These are phyloP conservation scores for Phytophthora pinifolia DNA, from an alignment of 352 stramenopile genomes.

Conservation along the genomic window DNA sequence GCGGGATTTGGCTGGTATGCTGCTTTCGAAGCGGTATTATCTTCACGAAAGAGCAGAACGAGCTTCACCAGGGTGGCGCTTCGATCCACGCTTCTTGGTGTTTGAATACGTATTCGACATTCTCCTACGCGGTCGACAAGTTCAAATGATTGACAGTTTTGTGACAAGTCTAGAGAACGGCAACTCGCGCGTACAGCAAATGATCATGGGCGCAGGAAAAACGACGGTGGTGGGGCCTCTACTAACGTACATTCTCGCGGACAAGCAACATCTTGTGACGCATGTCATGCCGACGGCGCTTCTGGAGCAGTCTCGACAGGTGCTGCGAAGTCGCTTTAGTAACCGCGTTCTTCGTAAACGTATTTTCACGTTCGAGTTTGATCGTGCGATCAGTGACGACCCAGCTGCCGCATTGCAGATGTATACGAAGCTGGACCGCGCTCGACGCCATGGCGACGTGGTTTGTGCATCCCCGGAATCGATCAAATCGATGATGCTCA, in stretches of 20 bases:
- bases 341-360: slow-evolving; percentile 96
- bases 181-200: slow-evolving; percentile 92
- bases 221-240: slow-evolving; percentile 99
- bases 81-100: slow-evolving; percentile 98
- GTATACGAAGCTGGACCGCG: slow-evolving; percentile 87
- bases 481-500: slow-evolving; percentile 99
- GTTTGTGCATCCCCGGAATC: slow-evolving; percentile 98
- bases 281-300: slow-evolving; percentile 98
- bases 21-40: slow-evolving; percentile 81
- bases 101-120: slow-evolving; percentile 99
- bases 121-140: slow-evolving; percentile 96
- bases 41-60: slow-evolving; percentile 22
- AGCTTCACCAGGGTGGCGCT: slow-evolving; percentile 61
- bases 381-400: slow-evolving; percentile 92
- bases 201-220: slow-evolving; percentile 99
- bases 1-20: slow-evolving; percentile 73
- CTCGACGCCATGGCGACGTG: slow-evolving; percentile 92
- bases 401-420: slow-evolving; percentile 56
- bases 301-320: slow-evolving; percentile 97
- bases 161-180: slow-evolving; percentile 83
- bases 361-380: slow-evolving; percentile 99
- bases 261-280: slow-evolving; percentile 95
- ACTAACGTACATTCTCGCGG: slow-evolving; percentile 97
- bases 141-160: slow-evolving; percentile 99
- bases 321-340: slow-evolving; percentile 98